A percentile compares a stretch with the other conserved stretches of the same genome.
phyloP scores from a whole-genome alignment of 2,329 filamentous ascomycete species.

The Xylaria multiplex region DNA sequence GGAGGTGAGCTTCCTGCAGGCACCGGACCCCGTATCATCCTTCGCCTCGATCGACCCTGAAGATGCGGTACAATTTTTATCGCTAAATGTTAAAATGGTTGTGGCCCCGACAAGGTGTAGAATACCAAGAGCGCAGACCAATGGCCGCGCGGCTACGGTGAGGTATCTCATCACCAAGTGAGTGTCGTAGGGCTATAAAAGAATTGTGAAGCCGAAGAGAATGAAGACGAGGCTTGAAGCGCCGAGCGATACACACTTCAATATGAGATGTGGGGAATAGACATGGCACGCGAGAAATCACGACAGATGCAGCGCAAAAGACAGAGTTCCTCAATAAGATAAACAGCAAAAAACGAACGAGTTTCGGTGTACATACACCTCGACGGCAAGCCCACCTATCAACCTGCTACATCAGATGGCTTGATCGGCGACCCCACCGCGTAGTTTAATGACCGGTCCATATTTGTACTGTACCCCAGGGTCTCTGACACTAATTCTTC shows the following conservation, averaged over 20 bases:
- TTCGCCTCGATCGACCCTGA: constrained; percentile 1
- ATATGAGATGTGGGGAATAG: not conserved
- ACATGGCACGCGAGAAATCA: constrained; percentile 1
- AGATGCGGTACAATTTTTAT: constrained; percentile 14
- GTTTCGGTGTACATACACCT: not conserved
- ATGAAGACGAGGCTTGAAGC: constrained; percentile 1
- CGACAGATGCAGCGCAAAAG: not conserved
- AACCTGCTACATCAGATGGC: not conserved
- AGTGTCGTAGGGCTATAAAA: not conserved
- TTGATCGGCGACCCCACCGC: constrained; percentile 11
- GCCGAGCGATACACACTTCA: constrained; percentile 5
- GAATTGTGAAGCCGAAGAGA: not conserved
- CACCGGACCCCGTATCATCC: constrained; percentile 27
- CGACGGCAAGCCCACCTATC: not conserved
- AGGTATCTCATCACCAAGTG: constrained; percentile 20
- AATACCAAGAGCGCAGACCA: constrained; percentile 22
- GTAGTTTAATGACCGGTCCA: constrained; percentile 8
- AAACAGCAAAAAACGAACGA: not conserved
- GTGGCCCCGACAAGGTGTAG: constrained; percentile 7
- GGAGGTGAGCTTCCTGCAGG: constrained; percentile 21
- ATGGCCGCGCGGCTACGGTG: constrained; percentile 5
- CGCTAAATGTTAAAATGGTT: constrained; percentile 25
- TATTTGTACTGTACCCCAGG: not conserved
- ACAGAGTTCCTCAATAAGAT: not conserved
- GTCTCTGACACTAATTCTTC: not conserved